phyloP scores from a whole-genome alignment of 192 early-diverging fungal species.

The Coemansia javaensis region DNA sequence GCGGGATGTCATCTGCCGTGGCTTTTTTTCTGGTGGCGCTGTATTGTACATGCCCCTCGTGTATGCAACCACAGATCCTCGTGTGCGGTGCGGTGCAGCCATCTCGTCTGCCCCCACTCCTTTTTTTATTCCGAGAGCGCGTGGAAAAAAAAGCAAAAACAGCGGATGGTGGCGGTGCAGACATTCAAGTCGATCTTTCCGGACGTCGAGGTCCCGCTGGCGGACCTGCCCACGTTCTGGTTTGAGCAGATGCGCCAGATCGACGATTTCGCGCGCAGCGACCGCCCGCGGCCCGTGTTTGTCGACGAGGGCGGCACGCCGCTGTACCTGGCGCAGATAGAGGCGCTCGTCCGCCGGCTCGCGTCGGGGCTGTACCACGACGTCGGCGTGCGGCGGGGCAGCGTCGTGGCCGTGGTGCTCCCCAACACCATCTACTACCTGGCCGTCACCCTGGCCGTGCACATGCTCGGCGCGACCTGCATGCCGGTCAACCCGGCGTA shows the following conservation, averaged over 20 bases:
- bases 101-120: too few species aligned
- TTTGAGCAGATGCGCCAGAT: conserved; percentile 5
- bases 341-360: conserved; percentile 4
- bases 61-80: too few species aligned
- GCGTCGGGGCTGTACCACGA: conserved; percentile 35
- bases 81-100: too few species aligned
- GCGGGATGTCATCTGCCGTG: too few species aligned
- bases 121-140: too few species aligned
- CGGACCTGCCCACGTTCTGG: conserved; percentile 13
- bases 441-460: conserved; percentile 54
- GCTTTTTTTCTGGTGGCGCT: too few species aligned
- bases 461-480: conserved; percentile 61
- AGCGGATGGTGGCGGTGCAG: background rate
- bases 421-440: conserved; percentile 68
- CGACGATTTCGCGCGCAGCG: background rate
- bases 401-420: conserved; percentile 67
- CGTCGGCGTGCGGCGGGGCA: conserved; percentile 58
- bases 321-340: conserved; percentile 10
- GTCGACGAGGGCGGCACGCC: conserved; percentile 4
- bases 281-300: conserved; percentile 14
- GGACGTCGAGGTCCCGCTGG: conserved; percentile 7
- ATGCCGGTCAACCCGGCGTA: conserved; percentile 78
- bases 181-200: conserved; percentile 2
- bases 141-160: too few species aligned
- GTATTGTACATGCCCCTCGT: too few species aligned